Percentiles rank a stretch among this genome's conserved stretches.
These are phyloP conservation scores for Kluyveromyces wickerhamii DNA, from an alignment of 805 yeast species.

Conservation along the genomic window DNA sequence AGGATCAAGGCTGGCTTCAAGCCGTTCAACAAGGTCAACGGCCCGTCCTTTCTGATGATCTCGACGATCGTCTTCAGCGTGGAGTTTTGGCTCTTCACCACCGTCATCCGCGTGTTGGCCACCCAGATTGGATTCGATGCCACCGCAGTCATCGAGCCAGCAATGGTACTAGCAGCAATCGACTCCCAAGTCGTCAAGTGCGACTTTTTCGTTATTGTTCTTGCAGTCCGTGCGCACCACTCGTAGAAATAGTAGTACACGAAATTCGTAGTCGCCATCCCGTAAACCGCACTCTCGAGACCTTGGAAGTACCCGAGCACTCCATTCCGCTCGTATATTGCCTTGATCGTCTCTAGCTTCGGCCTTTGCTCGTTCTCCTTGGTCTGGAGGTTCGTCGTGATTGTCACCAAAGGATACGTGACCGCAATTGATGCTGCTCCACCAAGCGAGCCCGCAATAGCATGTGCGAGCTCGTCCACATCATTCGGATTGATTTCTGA, in stretches of 20 bases:
- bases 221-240: constrained; percentile 44
- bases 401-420: constrained; percentile 82
- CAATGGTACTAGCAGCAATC: constrained; percentile 71
- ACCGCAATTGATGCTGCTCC: constrained; percentile 82
- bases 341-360: constrained; percentile 34
- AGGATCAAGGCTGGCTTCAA: constrained; percentile 79
- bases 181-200: constrained; percentile 58
- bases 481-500: constrained; percentile 26
- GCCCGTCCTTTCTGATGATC: constrained; percentile 65
- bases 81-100: constrained; percentile 33
- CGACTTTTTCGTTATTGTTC: constrained; percentile 14
- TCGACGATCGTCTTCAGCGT: constrained; percentile 52
- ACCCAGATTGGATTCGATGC: constrained; percentile 92
- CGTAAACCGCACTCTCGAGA: constrained; percentile 77
- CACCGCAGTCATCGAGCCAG: constrained; percentile 78
- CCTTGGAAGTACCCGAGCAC: constrained; percentile 72
- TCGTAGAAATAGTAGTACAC: constrained; percentile 90
- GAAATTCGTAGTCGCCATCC: constrained; percentile 79
- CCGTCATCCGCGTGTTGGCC: constrained; percentile 84
- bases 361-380: constrained; percentile 14
- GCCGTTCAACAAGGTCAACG: constrained; percentile 70
- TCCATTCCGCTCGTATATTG: constrained; percentile 52
- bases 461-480: constrained; percentile 53
- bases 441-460: constrained; percentile 91
- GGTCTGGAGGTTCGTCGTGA: constrained; percentile 80